Evolutionary conservation across 208 protist genomes (phyloP).

Genomic region (Leishmania aethiopica): DNA sequence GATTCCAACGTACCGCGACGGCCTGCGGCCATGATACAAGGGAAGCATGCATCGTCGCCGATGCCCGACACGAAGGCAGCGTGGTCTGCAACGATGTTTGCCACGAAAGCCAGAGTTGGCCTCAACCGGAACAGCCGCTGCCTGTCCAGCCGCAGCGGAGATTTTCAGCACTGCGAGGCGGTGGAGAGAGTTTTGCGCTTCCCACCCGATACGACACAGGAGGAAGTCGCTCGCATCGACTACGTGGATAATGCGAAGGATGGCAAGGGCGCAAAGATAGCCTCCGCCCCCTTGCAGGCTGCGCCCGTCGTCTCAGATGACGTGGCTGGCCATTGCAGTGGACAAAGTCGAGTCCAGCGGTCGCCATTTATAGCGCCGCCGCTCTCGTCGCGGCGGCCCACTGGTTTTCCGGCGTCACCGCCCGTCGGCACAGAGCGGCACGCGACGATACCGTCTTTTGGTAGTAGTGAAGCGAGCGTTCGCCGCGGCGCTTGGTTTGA

Average conservation of each 20-base stretch:
- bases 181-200: constrained; percentile 4
- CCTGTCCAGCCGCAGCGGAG: background rate
- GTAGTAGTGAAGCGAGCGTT: background rate
- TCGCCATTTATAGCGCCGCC: background rate
- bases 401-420: background rate
- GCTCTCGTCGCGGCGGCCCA: background rate
- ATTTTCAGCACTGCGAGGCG: background rate
- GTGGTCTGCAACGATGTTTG: too few species aligned
- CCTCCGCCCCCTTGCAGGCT: background rate
- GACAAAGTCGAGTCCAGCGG: background rate
- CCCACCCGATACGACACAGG: background rate
- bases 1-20: background rate
- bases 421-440: background rate
- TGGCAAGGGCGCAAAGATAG: background rate
- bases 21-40: background rate
- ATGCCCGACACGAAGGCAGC: background rate
- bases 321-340: background rate
- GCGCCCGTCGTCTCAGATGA: background rate
- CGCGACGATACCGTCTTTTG: background rate
- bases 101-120: background rate
- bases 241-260: background rate
- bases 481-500: background rate
- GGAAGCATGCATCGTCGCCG: background rate
- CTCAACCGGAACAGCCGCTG: background rate
- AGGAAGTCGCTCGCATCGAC: background rate